Percentiles rank a stretch among this genome's conserved stretches.
phyloP scores from a whole-genome alignment of 1,284 basidiomycete species.

The Meira miltonrushii region DNA sequence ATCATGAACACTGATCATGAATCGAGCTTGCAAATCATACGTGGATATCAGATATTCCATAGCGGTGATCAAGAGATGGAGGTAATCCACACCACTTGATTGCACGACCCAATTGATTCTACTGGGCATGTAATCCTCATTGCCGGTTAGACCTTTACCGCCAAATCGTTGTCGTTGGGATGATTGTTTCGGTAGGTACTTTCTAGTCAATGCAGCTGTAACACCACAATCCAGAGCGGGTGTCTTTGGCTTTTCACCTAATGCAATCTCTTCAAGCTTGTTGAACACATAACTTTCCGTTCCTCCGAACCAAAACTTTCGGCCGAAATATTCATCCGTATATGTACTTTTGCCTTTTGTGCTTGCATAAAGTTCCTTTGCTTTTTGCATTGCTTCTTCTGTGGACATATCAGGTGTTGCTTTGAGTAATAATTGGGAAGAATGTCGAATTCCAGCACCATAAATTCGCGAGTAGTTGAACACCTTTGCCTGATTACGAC shows the following conservation, averaged over 20 bases:
- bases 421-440: constrained; percentile 80
- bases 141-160: constrained; percentile 38
- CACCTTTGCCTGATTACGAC: constrained; percentile 91
- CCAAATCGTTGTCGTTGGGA: background rate
- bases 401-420: constrained; percentile 73
- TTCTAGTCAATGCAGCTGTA: constrained; percentile 82
- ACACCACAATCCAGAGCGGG: constrained; percentile 92
- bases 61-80: constrained; percentile 88
- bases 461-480: constrained; percentile 99
- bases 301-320: constrained; percentile 94
- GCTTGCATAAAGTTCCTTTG: constrained; percentile 79
- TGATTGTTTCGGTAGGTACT: constrained; percentile 63
- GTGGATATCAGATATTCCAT: constrained; percentile 82
- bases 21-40: constrained; percentile 83
- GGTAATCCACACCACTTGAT: constrained; percentile 94
- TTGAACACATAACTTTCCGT: constrained; percentile 98
- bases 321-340: constrained; percentile 37
- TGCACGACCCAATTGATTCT: constrained; percentile 99
- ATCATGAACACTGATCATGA: constrained; percentile 95
- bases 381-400: constrained; percentile 73
- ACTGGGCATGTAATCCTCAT: constrained; percentile 85
- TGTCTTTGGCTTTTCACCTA: constrained; percentile 78
- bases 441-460: constrained; percentile 92
- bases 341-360: constrained; percentile 71
- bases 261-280: constrained; percentile 91